A percentile compares a stretch with the other conserved stretches of the same genome.
These are phyloP conservation scores for Didymella keratinophila DNA, from an alignment of 2,329 filamentous ascomycete genomes.

Conservation along the genomic window DNA sequence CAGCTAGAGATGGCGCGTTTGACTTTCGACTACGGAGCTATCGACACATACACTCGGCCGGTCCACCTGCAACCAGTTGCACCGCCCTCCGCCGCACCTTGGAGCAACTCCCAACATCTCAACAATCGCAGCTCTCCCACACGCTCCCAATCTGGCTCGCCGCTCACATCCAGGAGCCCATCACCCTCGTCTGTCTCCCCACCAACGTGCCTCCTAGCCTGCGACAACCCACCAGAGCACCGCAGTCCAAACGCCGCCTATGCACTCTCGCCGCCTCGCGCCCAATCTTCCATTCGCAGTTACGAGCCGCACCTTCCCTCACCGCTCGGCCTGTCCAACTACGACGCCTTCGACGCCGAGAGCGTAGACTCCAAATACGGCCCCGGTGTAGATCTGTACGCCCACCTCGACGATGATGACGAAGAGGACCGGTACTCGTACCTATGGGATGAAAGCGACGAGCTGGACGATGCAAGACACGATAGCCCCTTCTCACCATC, in stretches of 20 bases:
- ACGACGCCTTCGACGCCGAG: slow-evolving; percentile 53
- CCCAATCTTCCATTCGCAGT: slow-evolving; percentile 31
- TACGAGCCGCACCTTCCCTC: slow-evolving; percentile 49
- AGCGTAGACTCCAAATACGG: slow-evolving; percentile 11
- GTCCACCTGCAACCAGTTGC: slow-evolving; percentile 26
- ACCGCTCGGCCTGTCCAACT: slow-evolving; percentile 53
- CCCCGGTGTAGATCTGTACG: slow-evolving; percentile 38
- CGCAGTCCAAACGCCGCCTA: slow-evolving; percentile 48
- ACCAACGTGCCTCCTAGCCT: background rate
- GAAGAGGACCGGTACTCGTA: slow-evolving; percentile 25
- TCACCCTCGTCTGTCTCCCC: slow-evolving; percentile 29
- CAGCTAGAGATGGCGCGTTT: slow-evolving; percentile 44
- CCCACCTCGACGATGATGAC: slow-evolving; percentile 41
- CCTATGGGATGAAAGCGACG: slow-evolving; percentile 18
- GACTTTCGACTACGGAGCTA: slow-evolving; percentile 42
- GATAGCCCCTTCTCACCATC: slow-evolving; percentile 28
- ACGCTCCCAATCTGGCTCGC: slow-evolving; percentile 26
- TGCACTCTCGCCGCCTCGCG: slow-evolving; percentile 28
- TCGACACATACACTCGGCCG: slow-evolving; percentile 44
- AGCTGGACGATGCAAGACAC: slow-evolving; percentile 19
- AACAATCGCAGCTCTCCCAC: slow-evolving; percentile 28
- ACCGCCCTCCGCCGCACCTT: slow-evolving; percentile 25
- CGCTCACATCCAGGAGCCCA: slow-evolving; percentile 29
- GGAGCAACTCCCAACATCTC: slow-evolving; percentile 25
- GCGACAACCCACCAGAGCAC: slow-evolving; percentile 13